These are phyloP conservation scores for Delonix regia DNA, from an alignment of 306 rosid genomes.

Conservation along the genomic window DNA sequence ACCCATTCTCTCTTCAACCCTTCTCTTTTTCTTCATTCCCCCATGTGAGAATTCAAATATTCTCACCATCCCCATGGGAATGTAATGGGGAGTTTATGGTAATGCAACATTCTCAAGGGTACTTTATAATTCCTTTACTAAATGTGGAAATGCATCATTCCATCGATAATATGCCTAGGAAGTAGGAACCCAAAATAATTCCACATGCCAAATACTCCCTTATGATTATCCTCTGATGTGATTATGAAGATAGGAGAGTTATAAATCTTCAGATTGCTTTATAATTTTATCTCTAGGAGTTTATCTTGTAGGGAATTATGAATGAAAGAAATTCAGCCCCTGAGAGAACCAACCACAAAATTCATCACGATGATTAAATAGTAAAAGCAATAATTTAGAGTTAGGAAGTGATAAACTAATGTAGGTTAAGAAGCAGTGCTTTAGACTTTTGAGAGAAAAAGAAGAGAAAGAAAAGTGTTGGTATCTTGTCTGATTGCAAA, in stretches of 20 bases:
- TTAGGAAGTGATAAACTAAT: not conserved
- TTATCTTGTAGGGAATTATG: not conserved
- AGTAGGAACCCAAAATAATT: not conserved
- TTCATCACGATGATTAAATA: not conserved
- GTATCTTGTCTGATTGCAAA: too few species aligned
- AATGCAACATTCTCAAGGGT: too few species aligned
- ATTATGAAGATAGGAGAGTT: not conserved
- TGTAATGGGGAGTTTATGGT: too few species aligned
- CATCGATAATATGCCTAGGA: not conserved
- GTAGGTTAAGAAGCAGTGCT: too few species aligned
- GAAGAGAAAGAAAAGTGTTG: not conserved
- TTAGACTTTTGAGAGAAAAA: too few species aligned
- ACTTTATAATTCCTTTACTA: not conserved
- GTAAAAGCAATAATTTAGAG: not conserved
- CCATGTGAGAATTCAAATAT: too few species aligned
- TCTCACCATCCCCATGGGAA: too few species aligned
- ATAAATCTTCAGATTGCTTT: not conserved
- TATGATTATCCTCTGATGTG: not conserved
- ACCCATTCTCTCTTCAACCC: too few species aligned
- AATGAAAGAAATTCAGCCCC: not conserved
- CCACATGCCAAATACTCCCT: not conserved
- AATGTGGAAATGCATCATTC: not conserved
- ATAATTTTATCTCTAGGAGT: not conserved
- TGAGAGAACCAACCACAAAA: not conserved
- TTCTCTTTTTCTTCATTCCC: too few species aligned